Evolutionary conservation across 192 early-diverging fungal species (phyloP).

Genomic region (Rhizophagus clarus): DNA sequence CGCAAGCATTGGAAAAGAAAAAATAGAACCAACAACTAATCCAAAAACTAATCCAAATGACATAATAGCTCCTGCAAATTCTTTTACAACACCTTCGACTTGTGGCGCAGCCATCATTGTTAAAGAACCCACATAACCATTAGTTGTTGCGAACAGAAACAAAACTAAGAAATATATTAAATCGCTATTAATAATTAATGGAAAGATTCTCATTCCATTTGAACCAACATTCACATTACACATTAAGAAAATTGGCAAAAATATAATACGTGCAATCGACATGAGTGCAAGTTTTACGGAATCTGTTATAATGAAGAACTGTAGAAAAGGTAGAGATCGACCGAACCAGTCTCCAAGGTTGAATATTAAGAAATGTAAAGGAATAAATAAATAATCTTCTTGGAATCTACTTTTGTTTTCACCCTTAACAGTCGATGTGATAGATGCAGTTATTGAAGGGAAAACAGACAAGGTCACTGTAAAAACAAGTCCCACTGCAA

Average conservation of each 20-base stretch:
- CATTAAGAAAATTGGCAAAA: constrained; percentile 70
- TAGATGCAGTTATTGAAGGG: constrained; percentile 72
- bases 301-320: constrained; percentile 53
- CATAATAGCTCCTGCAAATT: constrained; percentile 65
- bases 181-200: constrained; percentile 48
- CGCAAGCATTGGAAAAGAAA: constrained; percentile 52
- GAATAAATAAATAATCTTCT: constrained; percentile 63
- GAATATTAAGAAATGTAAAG: constrained; percentile 73
- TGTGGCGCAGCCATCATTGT: constrained; percentile 65
- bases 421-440: constrained; percentile 46
- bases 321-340: constrained; percentile 49
- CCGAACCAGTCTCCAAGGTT: constrained; percentile 78
- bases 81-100: constrained; percentile 45
- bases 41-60: constrained; percentile 67
- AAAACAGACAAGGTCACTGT: constrained; percentile 70
- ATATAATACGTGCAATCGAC: constrained; percentile 53
- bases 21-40: constrained; percentile 65
- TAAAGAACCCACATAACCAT: constrained; percentile 66
- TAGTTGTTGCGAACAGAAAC: constrained; percentile 63
- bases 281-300: constrained; percentile 45
- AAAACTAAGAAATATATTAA: constrained; percentile 55
- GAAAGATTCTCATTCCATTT: constrained; percentile 35
- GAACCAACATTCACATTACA: constrained; percentile 61
- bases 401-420: constrained; percentile 33
- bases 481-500: constrained; percentile 62